Evolutionary conservation across 1,139 yeast genomes (phyloP).

Genomic region (Taphrina confusa): DNA sequence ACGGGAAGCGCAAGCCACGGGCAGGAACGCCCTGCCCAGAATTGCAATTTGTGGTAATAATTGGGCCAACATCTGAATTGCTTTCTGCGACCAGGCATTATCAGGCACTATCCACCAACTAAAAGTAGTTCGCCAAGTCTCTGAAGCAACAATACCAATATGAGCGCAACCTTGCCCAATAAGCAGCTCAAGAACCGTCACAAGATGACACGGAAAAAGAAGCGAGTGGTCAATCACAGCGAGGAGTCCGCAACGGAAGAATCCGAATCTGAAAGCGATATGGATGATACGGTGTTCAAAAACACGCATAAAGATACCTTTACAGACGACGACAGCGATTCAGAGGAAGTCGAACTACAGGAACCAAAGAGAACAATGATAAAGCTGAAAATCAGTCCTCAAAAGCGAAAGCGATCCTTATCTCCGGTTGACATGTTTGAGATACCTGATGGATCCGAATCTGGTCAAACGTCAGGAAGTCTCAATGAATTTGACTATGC

Average conservation of each 20-base stretch:
- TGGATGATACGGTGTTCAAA: not conserved
- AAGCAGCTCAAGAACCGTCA: conserved; percentile 7
- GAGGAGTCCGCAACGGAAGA: conserved; percentile 2
- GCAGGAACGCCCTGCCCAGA: conserved; percentile 15
- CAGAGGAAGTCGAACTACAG: not conserved
- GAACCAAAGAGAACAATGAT: not conserved
- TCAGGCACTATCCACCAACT: no score
- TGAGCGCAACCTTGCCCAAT: conserved; percentile 7
- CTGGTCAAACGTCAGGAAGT: conserved; percentile 18
- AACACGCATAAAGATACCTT: not conserved
- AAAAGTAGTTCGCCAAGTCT: no score
- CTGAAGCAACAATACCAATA: not conserved
- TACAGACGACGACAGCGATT: not conserved
- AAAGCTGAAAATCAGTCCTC: conserved; percentile 9
- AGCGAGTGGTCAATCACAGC: not conserved
- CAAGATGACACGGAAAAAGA: not conserved
- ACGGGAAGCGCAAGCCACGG: conserved; percentile 8
- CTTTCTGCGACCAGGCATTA: not conserved
- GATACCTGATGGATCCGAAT: conserved; percentile 21
- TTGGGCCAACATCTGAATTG: not conserved
- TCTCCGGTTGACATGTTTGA: conserved; percentile 9
- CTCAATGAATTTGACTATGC: conserved; percentile 19
- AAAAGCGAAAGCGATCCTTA: conserved; percentile 20
- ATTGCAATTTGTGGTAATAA: conserved; percentile 10
- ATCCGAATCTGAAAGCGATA: conserved; percentile 8